Evolutionary conservation across 1,284 basidiomycete species (phyloP).

Genomic region (Fomitopsis pinicola): DNA sequence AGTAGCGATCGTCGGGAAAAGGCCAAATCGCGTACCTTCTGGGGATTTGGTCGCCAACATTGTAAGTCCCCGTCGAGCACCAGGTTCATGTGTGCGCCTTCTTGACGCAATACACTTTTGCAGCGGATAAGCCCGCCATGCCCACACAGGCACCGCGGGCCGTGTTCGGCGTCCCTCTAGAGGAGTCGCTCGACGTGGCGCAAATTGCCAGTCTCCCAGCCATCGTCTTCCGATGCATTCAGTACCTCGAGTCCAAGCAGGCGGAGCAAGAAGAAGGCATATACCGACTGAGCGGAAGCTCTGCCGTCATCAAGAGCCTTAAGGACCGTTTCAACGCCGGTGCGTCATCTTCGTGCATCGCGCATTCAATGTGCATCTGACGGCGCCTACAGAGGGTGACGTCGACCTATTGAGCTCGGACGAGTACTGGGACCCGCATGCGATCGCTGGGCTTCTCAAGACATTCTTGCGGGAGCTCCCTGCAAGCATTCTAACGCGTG

Average conservation of each 20-base stretch:
- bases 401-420: slow-evolving; percentile 81
- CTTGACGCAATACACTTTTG: neutral
- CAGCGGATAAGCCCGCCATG: slow-evolving; percentile 37
- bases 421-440: slow-evolving; percentile 94
- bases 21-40: slow-evolving; percentile 86
- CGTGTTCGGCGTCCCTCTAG: slow-evolving; percentile 87
- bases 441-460: slow-evolving; percentile 90
- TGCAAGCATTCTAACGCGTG: slow-evolving; percentile 86
- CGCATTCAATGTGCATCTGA: slow-evolving; percentile 10
- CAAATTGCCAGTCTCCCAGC: slow-evolving; percentile 90
- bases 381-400: slow-evolving; percentile 70
- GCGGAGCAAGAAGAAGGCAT: slow-evolving; percentile 98
- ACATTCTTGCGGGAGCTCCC: slow-evolving; percentile 88
- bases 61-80: slow-evolving; percentile 27
- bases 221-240: slow-evolving; percentile 91
- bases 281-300: slow-evolving; percentile 90
- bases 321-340: slow-evolving; percentile 91
- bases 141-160: slow-evolving; percentile 54
- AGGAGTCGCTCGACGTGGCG: slow-evolving; percentile 86
- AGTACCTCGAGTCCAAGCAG: slow-evolving; percentile 85
- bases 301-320: slow-evolving; percentile 90
- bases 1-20: slow-evolving; percentile 74
- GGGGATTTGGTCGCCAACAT: slow-evolving; percentile 71
- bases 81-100: slow-evolving; percentile 1
- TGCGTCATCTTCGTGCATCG: slow-evolving; percentile 31